A percentile compares a stretch with the other conserved stretches of the same genome.
Evolutionary conservation across 768 basidiomycete species (phyloP).

Genomic region (Trametes cingulata): DNA sequence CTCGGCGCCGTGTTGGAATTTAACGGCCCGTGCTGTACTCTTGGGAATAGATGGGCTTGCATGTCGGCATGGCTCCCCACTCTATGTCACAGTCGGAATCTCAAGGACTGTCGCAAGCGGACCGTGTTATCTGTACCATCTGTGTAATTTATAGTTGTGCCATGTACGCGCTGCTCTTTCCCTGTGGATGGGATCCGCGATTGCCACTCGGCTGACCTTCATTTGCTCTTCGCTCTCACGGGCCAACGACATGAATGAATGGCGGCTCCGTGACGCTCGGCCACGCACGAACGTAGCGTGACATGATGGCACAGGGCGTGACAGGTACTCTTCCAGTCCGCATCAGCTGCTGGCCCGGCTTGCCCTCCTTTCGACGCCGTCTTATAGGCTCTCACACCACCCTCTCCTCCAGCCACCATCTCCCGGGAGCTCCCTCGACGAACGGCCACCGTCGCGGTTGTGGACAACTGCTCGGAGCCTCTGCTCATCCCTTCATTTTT

Average conservation of each 20-base stretch:
- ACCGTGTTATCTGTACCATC: not conserved
- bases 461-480: not conserved
- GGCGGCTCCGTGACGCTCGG: not conserved
- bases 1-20: constrained; percentile 70
- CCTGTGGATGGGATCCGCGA: not conserved
- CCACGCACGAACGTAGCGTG: not conserved
- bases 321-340: constrained; percentile 15
- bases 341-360: constrained; percentile 6
- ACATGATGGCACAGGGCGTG: not conserved
- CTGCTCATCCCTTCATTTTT: not conserved
- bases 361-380: not conserved
- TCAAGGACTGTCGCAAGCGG: not conserved
- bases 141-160: constrained; percentile 1
- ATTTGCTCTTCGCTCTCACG: constrained; percentile 4
- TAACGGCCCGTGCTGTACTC: not conserved
- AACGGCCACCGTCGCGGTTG: not conserved
- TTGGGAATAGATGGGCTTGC: not conserved
- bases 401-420: not conserved
- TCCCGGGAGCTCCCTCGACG: not conserved
- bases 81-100: not conserved
- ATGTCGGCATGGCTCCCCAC: not conserved
- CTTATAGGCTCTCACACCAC: constrained; percentile 8
- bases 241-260: not conserved
- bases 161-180: not conserved
- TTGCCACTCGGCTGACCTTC: not conserved